Base-by-base conservation (phyloP, 1,284 basidiomycete species). In the Malassezia yamatoensis region DNA sequence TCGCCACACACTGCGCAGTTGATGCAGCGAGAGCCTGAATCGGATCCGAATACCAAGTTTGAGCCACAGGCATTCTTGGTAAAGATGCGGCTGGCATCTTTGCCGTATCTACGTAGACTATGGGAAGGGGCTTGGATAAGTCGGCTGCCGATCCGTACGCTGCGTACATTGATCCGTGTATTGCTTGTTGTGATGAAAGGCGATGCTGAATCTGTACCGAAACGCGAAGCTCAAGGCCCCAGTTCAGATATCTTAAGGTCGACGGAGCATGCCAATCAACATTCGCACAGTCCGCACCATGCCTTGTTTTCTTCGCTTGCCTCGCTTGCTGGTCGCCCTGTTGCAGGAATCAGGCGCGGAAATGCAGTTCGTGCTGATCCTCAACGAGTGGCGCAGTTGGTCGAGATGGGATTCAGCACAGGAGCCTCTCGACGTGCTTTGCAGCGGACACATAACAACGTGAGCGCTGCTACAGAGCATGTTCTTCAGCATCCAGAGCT, bases 361-460 rank as follows among this genome's bases (percentile, higher is more conserved):
- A 45, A 10, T 3, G 33, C 49, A 1, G n/a, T 24, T 40, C 53
- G 29, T 11, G 67, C 65, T 6, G 68, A 75, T 51, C 68, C 72
- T 41, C 59, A 59, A 2, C 82, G 85, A 32, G 82, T 96, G 44
- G 81, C 83, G 47, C 85, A 89, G 66, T 79, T 98, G 47, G 85
- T 84, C 15, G 93, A 98, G 64, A 98, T 99, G 94, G 94, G 94
- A 48, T 99, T 98, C 78, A 83, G 87, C 24, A 83, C 88, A 9
- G 81, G 82, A 39, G 87, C 88, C 4, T 87, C 87, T 1, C 85
- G 88, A 68, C 82, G 83, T 53, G 93, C 93, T 4, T 78, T 99
- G 18, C 75, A 81, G 18, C 85, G 90, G 20, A 85, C 85, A 13
- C 83, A 86, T 59, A 96, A 96, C 77, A 94, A 94, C 66, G 80